A percentile compares a stretch with the other conserved stretches of the same genome.
Evolutionary conservation across 202 grass and related monocot species (phyloP).

Genomic region (Setaria viridis): DNA sequence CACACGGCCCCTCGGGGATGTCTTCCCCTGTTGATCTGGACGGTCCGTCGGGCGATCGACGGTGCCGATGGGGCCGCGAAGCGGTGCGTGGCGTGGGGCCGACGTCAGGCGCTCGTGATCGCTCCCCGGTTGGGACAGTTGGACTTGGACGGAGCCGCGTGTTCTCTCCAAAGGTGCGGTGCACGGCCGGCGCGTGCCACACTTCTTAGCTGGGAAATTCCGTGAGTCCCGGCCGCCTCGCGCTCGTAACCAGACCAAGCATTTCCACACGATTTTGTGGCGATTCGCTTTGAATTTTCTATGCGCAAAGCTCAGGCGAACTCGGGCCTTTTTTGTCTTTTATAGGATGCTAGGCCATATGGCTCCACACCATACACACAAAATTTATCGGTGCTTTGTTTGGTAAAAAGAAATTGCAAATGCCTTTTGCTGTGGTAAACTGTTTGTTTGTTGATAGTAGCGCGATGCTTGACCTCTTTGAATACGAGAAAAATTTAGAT

Average conservation of each 20-base stretch:
- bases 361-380: not conserved
- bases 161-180: not conserved
- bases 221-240: not conserved
- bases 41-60: constrained; percentile 1
- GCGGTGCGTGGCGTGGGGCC: constrained; percentile 14
- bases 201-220: not conserved
- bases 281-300: not conserved
- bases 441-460: not conserved
- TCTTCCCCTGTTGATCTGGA: not conserved
- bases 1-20: not conserved
- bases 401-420: not conserved
- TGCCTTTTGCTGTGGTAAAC: not conserved
- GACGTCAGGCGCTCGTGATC: constrained; percentile 18
- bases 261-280: constrained; percentile 2
- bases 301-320: not conserved
- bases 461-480: not conserved
- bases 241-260: not conserved
- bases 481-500: no score
- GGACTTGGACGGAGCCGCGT: constrained; percentile 16
- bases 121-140: not conserved
- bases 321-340: not conserved
- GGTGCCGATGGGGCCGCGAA: not conserved
- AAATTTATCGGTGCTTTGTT: not conserved
- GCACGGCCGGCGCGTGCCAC: not conserved
- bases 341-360: not conserved